Evolutionary conservation across 306 rosid genomes (phyloP), one percentile per base, ranked within the genome.

Genomic region (Cucurbita ficifolia): DNA sequence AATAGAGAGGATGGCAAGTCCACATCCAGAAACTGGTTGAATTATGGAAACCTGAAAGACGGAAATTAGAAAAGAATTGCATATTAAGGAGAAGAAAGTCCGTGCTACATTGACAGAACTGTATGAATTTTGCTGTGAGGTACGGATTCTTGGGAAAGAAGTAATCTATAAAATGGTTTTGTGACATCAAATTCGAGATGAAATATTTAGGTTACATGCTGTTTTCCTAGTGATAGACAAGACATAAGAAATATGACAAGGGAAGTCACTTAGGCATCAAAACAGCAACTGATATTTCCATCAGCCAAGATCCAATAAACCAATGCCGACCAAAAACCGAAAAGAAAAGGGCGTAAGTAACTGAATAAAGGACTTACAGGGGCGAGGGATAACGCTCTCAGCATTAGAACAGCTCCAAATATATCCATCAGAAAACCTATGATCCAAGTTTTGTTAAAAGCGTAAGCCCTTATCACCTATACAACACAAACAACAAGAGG

Each of bases 21-120:
- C 98, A 81, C 92, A 84, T 54, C 98, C 98, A 73, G 97, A 94
- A 80, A 94, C 97, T 4, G 98, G 98, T 83, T 94, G 98, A 77
- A 93, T 87, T 70, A 93, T 91, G 65, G 98, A 94, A 21, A 93
- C 96, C 98, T 93, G 79, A 56, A 75, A 80, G 74, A 74, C 80
- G 62, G 76, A 21, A 72, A 73, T 43, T 55, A 76, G 19, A 39
- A 79, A 72, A 13, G 29, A 50, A 16, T 9, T 21, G 8, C 74
- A 68, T 22, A 13, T 69, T 24, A 4, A 6, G 52, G 38, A 5
- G 57, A 21, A 14, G 18, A 46, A 69, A 48, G 14, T 21, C 42
- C 16, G 36, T 36, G 22, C 38, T 21, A 18, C 38, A 65, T 2
- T 40, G 50, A n/a, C 50, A 64, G 5, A 42, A 40, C 50, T 5